A percentile compares a stretch with the other conserved stretches of the same genome.
These are phyloP conservation scores for Panus rudis DNA, from an alignment of 768 basidiomycete genomes.

Conservation along the genomic window DNA sequence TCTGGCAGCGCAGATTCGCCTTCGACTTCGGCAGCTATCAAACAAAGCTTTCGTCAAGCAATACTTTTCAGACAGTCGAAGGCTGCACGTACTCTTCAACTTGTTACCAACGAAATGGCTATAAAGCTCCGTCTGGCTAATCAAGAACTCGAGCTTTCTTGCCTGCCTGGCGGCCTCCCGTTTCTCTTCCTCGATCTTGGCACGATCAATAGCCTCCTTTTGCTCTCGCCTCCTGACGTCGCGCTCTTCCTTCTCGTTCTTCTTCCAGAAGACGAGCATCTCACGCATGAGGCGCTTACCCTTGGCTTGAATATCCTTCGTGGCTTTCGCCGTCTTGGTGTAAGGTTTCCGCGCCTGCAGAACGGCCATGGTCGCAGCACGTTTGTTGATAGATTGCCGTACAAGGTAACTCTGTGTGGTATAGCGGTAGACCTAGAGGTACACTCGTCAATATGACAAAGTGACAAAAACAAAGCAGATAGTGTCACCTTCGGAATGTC, in stretches of 20 bases:
- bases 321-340: conserved; percentile 64
- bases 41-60: conserved; percentile 8
- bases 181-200: conserved; percentile 86
- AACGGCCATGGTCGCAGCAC: conserved; percentile 67
- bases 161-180: conserved; percentile 91
- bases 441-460: not conserved
- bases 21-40: conserved; percentile 68
- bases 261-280: conserved; percentile 96
- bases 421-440: conserved; percentile 71
- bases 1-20: conserved; percentile 40
- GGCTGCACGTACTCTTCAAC: conserved; percentile 62
- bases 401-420: conserved; percentile 60
- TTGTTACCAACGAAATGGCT: conserved; percentile 99
- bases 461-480: not conserved
- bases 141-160: conserved; percentile 94
- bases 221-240: conserved; percentile 91
- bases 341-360: conserved; percentile 75
- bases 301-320: conserved; percentile 79
- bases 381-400: conserved; percentile 63
- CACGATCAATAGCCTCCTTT: conserved; percentile 85
- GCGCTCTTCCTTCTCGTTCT: conserved; percentile 94
- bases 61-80: conserved; percentile 7
- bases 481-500: conserved; percentile 78
- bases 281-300: conserved; percentile 88
- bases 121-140: conserved; percentile 97